Base-by-base conservation (phyloP, 371 early-diverging fungal genomes). In the Entomophthora muscae region DNA sequence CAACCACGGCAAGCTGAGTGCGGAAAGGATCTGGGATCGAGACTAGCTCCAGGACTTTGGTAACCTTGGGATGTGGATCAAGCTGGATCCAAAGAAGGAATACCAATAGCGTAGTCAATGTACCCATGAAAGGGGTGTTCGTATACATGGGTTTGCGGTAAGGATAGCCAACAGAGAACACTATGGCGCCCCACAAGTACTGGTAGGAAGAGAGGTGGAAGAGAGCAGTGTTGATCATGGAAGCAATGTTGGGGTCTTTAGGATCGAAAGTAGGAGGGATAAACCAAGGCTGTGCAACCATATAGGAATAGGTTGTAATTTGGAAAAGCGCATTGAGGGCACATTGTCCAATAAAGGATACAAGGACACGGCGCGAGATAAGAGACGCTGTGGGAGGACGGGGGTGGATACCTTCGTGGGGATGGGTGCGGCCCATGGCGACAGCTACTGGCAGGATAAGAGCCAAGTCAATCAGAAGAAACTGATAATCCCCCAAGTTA, bases 161-260 rank as follows among this genome's bases (percentile, higher is more conserved):
- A 0, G 97, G 98, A 24, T 90, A 90, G 0, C 98, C 98, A 1
- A 88, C 89, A 72, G 89, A 91, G 67, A 94, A 93, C 23, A 93
- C 90, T 28, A 88, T 76, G 0, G 93, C 97, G 17, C 88, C 81
- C 5, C 85, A 72, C 26, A 96, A 76, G 73, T 98, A 98, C 75
- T 94, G 95, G 71, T 83, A 98, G 62, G 86, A 84, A 21, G 91
- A 89, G 3, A 90, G 53, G 63, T 91, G 66, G 71, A 97, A 98
- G 58, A 98, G 75, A 1, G 79, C 83, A 2, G 94, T 89, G 72
- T 95, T 94, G 69, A 96, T 96, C 59, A 73, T 83, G 63, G 88
- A 81, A 52, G 66, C 66, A 54, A 91, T 85, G 54, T 83, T 78
- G 69, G 84, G 76, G 13, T 82, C 80, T 42, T 87, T 82, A 1